These are phyloP conservation scores for Biscutella laevigata DNA, from an alignment of 441 rosid species.

Conservation along the genomic window DNA sequence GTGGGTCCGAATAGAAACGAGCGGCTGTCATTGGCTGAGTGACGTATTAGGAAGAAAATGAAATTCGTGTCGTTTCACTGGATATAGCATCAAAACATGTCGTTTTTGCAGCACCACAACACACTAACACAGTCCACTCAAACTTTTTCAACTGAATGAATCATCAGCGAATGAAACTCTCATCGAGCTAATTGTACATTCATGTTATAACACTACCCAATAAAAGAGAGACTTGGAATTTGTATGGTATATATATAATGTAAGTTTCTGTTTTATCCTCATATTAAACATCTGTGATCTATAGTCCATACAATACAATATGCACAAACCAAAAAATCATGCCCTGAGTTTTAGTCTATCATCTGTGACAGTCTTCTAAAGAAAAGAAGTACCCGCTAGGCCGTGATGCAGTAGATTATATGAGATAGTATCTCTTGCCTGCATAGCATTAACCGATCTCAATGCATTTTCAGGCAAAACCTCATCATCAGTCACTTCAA, in stretches of 20 bases:
- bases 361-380: conserved; percentile 19
- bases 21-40: too few species aligned
- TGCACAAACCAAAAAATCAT: conserved; percentile 31
- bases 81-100: not conserved
- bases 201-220: not conserved
- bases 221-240: not conserved
- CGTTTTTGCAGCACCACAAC: not conserved
- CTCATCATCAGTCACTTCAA: conserved; percentile 57
- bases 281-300: conserved; percentile 20
- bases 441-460: conserved; percentile 51
- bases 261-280: conserved; percentile 14
- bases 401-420: conserved; percentile 69
- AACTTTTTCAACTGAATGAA: not conserved
- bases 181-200: conserved; percentile 5
- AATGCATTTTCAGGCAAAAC: conserved; percentile 48
- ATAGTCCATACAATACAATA: conserved; percentile 20
- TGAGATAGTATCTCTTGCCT: conserved; percentile 58
- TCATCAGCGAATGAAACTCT: not conserved
- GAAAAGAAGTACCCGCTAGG: conserved; percentile 67
- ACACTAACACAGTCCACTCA: not conserved
- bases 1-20: too few species aligned
- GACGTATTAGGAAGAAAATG: not conserved
- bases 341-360: conserved; percentile 11
- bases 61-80: not conserved
- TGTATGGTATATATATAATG: not conserved